These are phyloP conservation scores for Kwoniella botswanensis DNA, from an alignment of 768 basidiomycete genomes.

Conservation along the genomic window DNA sequence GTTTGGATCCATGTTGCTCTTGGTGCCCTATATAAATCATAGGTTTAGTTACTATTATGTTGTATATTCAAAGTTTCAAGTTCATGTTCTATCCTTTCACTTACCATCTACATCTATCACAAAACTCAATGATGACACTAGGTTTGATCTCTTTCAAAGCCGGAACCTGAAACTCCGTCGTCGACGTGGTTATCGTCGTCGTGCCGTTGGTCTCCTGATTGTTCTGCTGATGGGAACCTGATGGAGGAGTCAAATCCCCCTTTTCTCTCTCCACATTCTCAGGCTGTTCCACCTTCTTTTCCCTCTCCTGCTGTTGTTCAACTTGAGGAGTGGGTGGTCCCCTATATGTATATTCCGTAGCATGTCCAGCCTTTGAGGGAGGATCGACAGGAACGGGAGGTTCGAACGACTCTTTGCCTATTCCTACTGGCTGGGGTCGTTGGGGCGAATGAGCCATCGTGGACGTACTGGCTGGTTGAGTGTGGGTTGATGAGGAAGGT, in stretches of 20 bases:
- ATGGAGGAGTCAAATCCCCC: conserved; percentile 4
- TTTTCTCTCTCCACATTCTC: background rate
- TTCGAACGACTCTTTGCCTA: background rate
- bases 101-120: conserved; percentile 88
- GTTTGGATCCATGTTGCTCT: conserved; percentile 93
- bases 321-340: conserved; percentile 14
- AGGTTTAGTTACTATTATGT: background rate
- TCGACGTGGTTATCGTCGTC: background rate
- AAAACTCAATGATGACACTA: conserved; percentile 85
- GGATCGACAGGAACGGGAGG: conserved; percentile 22
- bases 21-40: conserved; percentile 71
- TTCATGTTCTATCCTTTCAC: conserved; percentile 31
- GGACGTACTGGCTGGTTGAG: background rate
- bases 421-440: background rate
- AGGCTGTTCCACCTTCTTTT: background rate
- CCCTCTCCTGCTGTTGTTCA: background rate
- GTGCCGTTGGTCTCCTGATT: too few relatives aligned
- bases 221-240: too few relatives aligned
- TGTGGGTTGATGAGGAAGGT: background rate
- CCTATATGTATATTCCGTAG: conserved; percentile 10
- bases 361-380: conserved; percentile 7
- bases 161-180: conserved; percentile 1
- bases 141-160: conserved; percentile 55
- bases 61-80: too few relatives aligned
- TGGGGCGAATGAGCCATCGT: background rate